These are phyloP conservation scores for Colletotrichum salicis DNA, from an alignment of 2,329 filamentous ascomycete species.

Conservation along the genomic window DNA sequence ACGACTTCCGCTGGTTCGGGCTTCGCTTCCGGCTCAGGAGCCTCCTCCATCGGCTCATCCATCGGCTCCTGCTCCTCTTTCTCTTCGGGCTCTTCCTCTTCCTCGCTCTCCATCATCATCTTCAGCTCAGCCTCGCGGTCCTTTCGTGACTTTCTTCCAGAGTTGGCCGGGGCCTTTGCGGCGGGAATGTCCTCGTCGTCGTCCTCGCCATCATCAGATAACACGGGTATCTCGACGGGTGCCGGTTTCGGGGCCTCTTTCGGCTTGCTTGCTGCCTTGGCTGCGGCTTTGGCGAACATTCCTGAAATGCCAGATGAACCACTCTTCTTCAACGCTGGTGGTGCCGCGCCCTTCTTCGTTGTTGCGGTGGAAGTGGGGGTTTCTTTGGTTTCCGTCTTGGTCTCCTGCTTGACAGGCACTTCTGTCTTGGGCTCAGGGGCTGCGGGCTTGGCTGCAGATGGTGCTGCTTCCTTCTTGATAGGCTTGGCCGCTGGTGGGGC, in stretches of 20 bases:
- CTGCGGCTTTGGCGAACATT: constrained; percentile 75
- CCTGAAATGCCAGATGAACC: constrained; percentile 74
- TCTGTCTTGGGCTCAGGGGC: constrained; percentile 38
- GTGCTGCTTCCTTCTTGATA: constrained; percentile 46
- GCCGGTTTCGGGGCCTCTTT: constrained; percentile 22
- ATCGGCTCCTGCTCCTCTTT: constrained; percentile 54
- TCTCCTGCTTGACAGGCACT: constrained; percentile 47
- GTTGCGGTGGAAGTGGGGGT: constrained; percentile 48
- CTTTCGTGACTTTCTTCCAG: constrained; percentile 58
- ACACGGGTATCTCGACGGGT: constrained; percentile 45
- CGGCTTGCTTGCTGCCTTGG: constrained; percentile 39
- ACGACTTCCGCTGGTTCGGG: constrained; percentile 63
- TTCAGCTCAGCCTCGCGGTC: constrained; percentile 74
- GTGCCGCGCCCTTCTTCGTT: constrained; percentile 50
- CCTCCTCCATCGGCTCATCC: constrained; percentile 54
- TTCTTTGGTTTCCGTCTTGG: constrained; percentile 52
- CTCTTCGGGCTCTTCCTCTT: constrained; percentile 69
- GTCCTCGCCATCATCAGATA: constrained; percentile 63
- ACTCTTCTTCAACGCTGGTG: constrained; percentile 64
- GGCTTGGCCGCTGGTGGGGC: constrained; percentile 42
- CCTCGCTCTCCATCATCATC: constrained; percentile 81
- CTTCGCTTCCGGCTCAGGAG: constrained; percentile 49
- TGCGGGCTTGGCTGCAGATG: constrained; percentile 34
- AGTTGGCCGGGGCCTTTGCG: constrained; percentile 46
- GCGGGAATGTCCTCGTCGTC: constrained; percentile 63